Evolutionary conservation across 2,329 filamentous ascomycete genomes (phyloP), one percentile per base, ranked within the genome.

Genomic region (Aciculosporium take): DNA sequence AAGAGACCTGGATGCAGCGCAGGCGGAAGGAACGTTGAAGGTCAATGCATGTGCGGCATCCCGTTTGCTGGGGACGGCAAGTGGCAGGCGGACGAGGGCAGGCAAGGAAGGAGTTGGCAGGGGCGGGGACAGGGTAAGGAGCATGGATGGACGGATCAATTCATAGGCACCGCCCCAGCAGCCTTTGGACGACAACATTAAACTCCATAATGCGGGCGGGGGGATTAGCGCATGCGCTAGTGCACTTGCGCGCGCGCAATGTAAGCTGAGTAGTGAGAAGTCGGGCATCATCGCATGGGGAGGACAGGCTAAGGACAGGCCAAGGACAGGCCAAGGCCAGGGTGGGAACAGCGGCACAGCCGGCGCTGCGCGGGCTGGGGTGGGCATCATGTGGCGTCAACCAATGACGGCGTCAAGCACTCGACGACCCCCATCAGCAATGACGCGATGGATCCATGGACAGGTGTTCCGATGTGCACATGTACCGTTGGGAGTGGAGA

Each of bases 371-470:
- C 34, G 8, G 34, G 15, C 24, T 12, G 7, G n/a, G n/a, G n/a
- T n/a, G n/a, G n/a, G n/a, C n/a, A n/a, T n/a, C n/a, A n/a, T n/a
- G n/a, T n/a, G n/a, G n/a, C n/a, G n/a, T n/a, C n/a, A n/a, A n/a
- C n/a, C n/a, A n/a, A n/a, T n/a, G n/a, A n/a, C n/a, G n/a, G n/a
- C n/a, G n/a, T n/a, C n/a, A n/a, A n/a, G n/a, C n/a, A n/a, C n/a
- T n/a, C n/a, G n/a, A n/a, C n/a, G n/a, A n/a, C n/a, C n/a, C n/a
- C 15, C 15, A 12, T 17, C 30, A 23, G 32, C 8, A 18, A 42
- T 23, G 34, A 38, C 20, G 35, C 37, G 29, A n/a, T 32, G 30
- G 37, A 30, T 39, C 8, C 37, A 34, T 30, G 18, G 32, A 40
- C 25, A 29, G 32, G 35, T 36, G 39, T 17, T 17, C n/a, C 21